Evolutionary conservation across 768 basidiomycete species (phyloP), one percentile per base, ranked within the genome.

Genomic region (Pisolithus orientalis): DNA sequence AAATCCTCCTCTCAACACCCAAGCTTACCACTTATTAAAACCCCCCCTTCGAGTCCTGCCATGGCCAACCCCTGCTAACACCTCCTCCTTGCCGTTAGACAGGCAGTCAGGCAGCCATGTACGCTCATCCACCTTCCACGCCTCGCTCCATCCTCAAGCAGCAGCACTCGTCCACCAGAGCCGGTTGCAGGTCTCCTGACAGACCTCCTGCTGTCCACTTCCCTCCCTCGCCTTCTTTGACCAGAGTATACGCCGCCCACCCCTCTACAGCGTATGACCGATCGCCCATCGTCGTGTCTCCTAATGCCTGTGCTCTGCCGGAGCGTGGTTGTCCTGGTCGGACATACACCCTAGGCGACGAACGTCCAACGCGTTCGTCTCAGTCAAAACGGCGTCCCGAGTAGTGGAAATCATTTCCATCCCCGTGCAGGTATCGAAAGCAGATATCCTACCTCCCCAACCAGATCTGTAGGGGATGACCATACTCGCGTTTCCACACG

Each of bases 241-340:
- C 70, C 31, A 66, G 68, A 50, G 71, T 69, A 51, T 72, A 74
- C 62, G 60, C 63, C 29, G 75, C 77, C 14, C 66, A 77, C 63
- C 73, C 73, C 4, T 56, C 75, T 32, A 61, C 71, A 34, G 63
- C 71, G 7, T 92, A 92, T 70, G 89, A 92, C 73, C 85, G 90
- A 53, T 80, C 85, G 4, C 88, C 89, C 53, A 87, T 92, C 63
- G 72, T 82, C 62, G 85, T 89, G 57, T 62, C 78, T 24, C 84
- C 84, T 31, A 88, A 90, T 62, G 66, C 75, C 34, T 90, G 88
- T 62, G 82, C 83, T 9, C 76, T 93, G 24, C 90, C 90, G 34
- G 87, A 80, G 59, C 82, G 90, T 54, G 87, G 87, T 29, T 86
- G 84, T 63, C 84, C 84, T 47, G 85, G 85, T 27, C 77, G 83